Percentiles rank a stretch among this genome's conserved stretches.
Conservation (phyloP, 768 basidiomycete genomes). For the Auricularia sp. region DNA sequence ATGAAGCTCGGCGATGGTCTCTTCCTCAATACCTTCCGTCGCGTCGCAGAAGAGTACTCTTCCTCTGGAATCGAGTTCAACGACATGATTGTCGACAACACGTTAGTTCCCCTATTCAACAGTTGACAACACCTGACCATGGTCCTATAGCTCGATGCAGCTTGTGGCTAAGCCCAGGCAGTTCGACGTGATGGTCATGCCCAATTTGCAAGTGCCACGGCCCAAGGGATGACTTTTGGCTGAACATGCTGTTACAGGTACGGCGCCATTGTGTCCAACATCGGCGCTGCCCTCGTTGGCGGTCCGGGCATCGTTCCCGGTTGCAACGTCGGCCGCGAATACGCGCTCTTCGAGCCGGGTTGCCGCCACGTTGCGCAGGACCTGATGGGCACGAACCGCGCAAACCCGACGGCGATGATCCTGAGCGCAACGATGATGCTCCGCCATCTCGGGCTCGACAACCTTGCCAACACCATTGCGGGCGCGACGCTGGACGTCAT, state of each 20-base stretch:
- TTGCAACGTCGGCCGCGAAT: constrained; percentile 95
- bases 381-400: constrained; percentile 92
- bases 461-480: constrained; percentile 89
- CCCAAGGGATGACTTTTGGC: not conserved
- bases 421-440: constrained; percentile 97
- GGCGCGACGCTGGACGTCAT: constrained; percentile 89
- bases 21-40: constrained; percentile 96
- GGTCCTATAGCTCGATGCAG: constrained; percentile 76
- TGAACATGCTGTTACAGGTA: constrained; percentile 31
- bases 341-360: constrained; percentile 96
- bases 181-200: constrained; percentile 99
- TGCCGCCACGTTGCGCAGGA: constrained; percentile 93
- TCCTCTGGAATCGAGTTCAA: constrained; percentile 84
- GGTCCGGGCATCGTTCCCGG: constrained; percentile 97
- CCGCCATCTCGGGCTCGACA: constrained; percentile 90
- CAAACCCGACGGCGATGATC: constrained; percentile 97
- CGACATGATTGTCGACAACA: constrained; percentile 99
- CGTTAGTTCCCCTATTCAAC: constrained; percentile 38
- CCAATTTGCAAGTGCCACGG: constrained; percentile 42
- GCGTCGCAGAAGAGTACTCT: constrained; percentile 93
- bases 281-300: constrained; percentile 96
- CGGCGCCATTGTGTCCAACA: constrained; percentile 96
- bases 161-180: constrained; percentile 91
- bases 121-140: constrained; percentile 4
- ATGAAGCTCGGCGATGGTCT: constrained; percentile 99